phyloP scores from a whole-genome alignment of 345 rosid species.

The Raphanus raphanistrum region DNA sequence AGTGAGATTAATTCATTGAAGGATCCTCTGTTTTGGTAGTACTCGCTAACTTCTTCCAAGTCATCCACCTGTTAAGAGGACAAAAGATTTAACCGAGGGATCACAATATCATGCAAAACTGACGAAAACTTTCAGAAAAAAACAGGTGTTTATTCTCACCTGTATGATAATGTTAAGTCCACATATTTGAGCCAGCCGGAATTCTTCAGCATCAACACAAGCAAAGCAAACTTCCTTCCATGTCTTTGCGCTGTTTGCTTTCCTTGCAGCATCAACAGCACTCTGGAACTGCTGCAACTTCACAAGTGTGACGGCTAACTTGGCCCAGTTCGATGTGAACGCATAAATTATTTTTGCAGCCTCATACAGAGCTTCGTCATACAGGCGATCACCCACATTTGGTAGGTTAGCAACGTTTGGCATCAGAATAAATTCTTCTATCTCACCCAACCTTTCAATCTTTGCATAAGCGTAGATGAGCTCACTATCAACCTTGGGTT shows the following conservation, averaged over 20 bases:
- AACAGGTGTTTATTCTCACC: constrained; percentile 46
- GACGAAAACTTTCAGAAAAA: background rate
- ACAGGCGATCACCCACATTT: constrained; percentile 95
- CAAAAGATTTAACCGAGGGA: constrained; percentile 4
- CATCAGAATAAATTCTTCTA: constrained; percentile 96
- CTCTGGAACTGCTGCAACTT: constrained; percentile 93
- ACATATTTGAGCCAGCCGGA: constrained; percentile 95
- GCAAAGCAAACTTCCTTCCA: constrained; percentile 99
- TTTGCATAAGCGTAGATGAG: constrained; percentile 98
- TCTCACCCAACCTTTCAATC: constrained; percentile 88
- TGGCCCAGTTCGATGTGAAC: constrained; percentile 97
- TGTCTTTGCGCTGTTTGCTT: constrained; percentile 99
- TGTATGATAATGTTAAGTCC: constrained; percentile 92
- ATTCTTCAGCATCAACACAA: constrained; percentile 98
- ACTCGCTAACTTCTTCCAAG: constrained; percentile 95
- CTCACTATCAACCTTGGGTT: constrained; percentile 96
- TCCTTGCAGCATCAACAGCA: constrained; percentile 99
- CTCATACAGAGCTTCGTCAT: constrained; percentile 86
- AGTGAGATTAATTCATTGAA: constrained; percentile 96
- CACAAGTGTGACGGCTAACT: constrained; percentile 91
- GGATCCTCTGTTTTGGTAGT: constrained; percentile 97
- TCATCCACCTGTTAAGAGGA: constrained; percentile 77
- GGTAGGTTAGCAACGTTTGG: constrained; percentile 97
- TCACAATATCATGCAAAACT: constrained; percentile 12
- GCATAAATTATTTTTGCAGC: constrained; percentile 96